Evolutionary conservation across 2,329 filamentous ascomycete species (phyloP), one percentile per base, ranked within the genome.

Genomic region (Trichophyton simii): DNA sequence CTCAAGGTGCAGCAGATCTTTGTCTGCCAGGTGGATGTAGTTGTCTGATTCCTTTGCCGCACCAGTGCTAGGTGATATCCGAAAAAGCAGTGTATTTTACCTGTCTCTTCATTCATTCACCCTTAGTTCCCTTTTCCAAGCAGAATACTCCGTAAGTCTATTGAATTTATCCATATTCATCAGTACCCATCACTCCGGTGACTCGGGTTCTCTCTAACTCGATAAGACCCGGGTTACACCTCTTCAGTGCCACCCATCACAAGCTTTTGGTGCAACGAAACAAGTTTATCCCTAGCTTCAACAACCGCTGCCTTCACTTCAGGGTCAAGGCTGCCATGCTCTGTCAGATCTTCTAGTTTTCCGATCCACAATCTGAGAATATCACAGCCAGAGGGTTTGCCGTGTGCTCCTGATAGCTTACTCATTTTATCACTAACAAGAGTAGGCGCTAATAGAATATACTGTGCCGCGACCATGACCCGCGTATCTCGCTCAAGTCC

Each of bases 381-480:
- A 15, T 42, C 8, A 42, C 1, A 42, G 13, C 38, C 38, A n/a
- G 38, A 42, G 3, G 38, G 38, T n/a, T 42, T n/a, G 13, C 1
- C 38, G 5, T 15, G 38, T 1, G 13, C 38, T 42, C 38, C 38
- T n/a, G 2, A 6, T 3, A 42, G 2, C 13, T 42, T 42, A 4
- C 0, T 15, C 38, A 42, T n/a, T 3, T 13, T 42, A 42, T 42
- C 38, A 42, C 5, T 42, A 15, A 42, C 38, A 42, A 42, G 38
- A 3, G 38, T 42, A 4, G 38, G 38, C 2, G 38, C 2, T 6
- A 15, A n/a, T 15, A 42, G 2, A 6, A 42, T 42, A n/a, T n/a
- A 42, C 38, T 42, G 61, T 15, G 57, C 61, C 7, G 57, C 61
- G 44, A 60, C 36, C 61, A 62, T 57, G 5, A 57, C 61, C 25